A percentile compares a stretch with the other conserved stretches of the same genome.
These are phyloP conservation scores for Lichtheimia ornata DNA, from an alignment of 371 early-diverging fungal species.

Conservation along the genomic window DNA sequence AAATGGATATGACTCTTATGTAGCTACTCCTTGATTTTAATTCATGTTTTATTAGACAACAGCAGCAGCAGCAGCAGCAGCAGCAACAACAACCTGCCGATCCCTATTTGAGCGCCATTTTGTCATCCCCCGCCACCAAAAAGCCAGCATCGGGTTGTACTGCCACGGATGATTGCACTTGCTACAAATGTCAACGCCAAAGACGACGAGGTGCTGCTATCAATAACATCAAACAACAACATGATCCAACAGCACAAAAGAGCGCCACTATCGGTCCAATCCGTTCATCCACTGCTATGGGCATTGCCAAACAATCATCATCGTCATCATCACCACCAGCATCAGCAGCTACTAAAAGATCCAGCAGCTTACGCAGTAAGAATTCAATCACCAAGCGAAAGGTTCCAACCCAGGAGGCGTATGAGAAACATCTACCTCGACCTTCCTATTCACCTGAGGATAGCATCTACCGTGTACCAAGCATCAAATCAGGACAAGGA, in stretches of 20 bases:
- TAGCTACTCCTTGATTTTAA: background rate
- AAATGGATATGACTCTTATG: background rate
- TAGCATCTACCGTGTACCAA: conserved; percentile 35
- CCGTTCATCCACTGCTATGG: conserved; percentile 2
- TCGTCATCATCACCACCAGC: background rate
- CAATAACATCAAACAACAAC: conserved; percentile 5
- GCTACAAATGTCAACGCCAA: conserved; percentile 50
- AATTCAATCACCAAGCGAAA: conserved; percentile 29
- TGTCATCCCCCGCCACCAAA: conserved; percentile 15
- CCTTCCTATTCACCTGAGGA: conserved; percentile 37
- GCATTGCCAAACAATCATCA: background rate
- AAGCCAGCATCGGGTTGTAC: conserved; percentile 6
- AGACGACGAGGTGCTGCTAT: conserved; percentile 31
- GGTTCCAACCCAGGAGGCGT: conserved; percentile 36
- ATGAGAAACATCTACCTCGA: conserved; percentile 40
- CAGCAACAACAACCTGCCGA: conserved; percentile 14
- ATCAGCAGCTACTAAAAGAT: background rate
- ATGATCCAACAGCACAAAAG: conserved; percentile 5
- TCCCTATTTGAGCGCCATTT: conserved; percentile 26
- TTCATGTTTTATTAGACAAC: background rate
- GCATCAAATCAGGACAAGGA: conserved; percentile 1
- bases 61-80: background rate
- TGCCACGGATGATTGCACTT: conserved; percentile 24
- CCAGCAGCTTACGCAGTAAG: background rate
- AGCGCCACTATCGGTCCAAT: conserved; percentile 2